Conservation (phyloP, 1,139 yeast species). For the Kurtzmaniella natalensis region DNA sequence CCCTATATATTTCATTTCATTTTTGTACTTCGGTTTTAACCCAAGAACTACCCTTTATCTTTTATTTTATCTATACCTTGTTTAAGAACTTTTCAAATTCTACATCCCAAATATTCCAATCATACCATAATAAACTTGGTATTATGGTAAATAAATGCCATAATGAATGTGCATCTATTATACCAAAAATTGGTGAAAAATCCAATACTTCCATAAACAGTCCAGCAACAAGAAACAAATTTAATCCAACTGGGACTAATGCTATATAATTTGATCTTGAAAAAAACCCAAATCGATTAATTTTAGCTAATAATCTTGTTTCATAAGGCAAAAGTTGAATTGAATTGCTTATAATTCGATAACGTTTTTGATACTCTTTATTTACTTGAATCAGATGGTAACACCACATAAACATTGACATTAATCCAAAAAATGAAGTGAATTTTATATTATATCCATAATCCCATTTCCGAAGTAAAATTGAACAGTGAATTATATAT, state of each 20-base stretch:
- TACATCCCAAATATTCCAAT: slow-evolving; percentile 49
- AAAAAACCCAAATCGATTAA: slow-evolving; percentile 19
- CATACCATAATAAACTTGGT: slow-evolving; percentile 43
- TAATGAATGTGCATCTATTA: slow-evolving; percentile 40
- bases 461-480: slow-evolving; percentile 32
- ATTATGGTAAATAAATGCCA: slow-evolving; percentile 44
- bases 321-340: slow-evolving; percentile 39
- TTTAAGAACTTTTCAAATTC: slow-evolving; percentile 25
- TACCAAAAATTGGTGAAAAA: slow-evolving; percentile 28
- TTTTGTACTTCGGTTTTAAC: too few species aligned
- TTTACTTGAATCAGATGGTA: slow-evolving; percentile 25
- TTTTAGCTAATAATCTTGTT: slow-evolving; percentile 30
- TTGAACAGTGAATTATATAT: slow-evolving; percentile 27
- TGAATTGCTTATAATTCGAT: slow-evolving; percentile 29
- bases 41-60: not conserved
- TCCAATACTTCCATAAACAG: slow-evolving; percentile 38
- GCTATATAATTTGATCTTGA: slow-evolving; percentile 30
- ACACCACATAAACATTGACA: slow-evolving; percentile 32
- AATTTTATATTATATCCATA: slow-evolving; percentile 35
- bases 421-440: slow-evolving; percentile 30
- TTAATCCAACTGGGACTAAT: slow-evolving; percentile 32
- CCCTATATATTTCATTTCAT: too few species aligned
- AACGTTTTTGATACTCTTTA: slow-evolving; percentile 17
- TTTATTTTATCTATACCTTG: not conserved
- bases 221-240: slow-evolving; percentile 30